Base-by-base conservation (phyloP, 2,329 filamentous ascomycete species). In the Fusarium pseudocircinatum region DNA sequence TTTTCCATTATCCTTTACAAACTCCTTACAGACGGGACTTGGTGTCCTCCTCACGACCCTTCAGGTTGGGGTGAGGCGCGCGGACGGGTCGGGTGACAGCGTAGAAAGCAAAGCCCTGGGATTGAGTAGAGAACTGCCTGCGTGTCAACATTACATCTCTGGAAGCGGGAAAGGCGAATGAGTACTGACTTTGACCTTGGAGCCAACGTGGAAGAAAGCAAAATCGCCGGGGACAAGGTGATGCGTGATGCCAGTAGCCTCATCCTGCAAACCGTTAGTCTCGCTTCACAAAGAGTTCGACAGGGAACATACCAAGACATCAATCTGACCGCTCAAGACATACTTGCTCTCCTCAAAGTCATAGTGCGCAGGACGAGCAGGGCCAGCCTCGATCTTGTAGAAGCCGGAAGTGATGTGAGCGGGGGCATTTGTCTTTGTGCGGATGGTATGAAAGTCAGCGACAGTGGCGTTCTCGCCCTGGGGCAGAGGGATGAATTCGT, bases 261-360 rank as follows among this genome's bases (percentile, higher is more conserved):
- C 75, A 8, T 77, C 75, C 75, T 77, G 12, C n/a, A 6, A 7
- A 3, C 6, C 1, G 18, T 77, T 7, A 74, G 32, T 20, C 39
- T 26, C 13, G 7, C 4, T 14, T 28, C 6, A 4, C 44, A 4
- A 22, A 8, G 7, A 4, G 9, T 15, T 11, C 6, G 11, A 22
- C 13, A 2, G 20, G 26, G 13, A 28, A 56, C 73, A 37, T 68
- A 77, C 75, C 39, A 77, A n/a, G 12, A 77, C 70, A 15, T 77
- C 75, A 22, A 77, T 69, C 56, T 77, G 75, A 36, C 75, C 75
- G 2, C 60, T 76, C 34, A 77, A 47, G 40, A 77, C 72, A 57
- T 77, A 77, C 47, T 77, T 77, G 47, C 71, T 72, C 72, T 77
- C 75, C 56, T 77, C 75, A 57, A 77, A 77, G 42, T 56, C 73